phyloP scores from a whole-genome alignment of 2,329 filamentous ascomycete species.

The Cytospora mali region DNA sequence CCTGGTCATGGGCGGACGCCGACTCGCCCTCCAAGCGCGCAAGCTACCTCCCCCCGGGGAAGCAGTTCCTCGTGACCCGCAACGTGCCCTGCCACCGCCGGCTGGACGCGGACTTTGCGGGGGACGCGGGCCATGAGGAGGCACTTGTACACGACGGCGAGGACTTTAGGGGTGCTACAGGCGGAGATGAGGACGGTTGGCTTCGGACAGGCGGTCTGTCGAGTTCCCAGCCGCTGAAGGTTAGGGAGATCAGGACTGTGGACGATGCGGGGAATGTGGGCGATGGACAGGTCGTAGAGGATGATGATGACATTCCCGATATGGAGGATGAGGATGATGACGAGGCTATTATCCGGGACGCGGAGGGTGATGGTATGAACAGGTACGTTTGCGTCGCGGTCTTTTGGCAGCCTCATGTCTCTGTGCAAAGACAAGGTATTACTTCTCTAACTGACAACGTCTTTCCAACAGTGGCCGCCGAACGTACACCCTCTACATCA shows the following conservation, averaged over 20 bases:
- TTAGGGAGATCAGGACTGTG: constrained; percentile 80
- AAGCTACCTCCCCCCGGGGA: constrained; percentile 79
- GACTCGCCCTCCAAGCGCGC: constrained; percentile 79
- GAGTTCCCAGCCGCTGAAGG: constrained; percentile 74
- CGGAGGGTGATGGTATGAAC: constrained; percentile 50
- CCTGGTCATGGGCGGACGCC: constrained; percentile 94
- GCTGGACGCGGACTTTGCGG: constrained; percentile 90
- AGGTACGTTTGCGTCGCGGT: constrained; percentile 40
- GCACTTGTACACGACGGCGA: constrained; percentile 82
- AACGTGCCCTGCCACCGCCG: constrained; percentile 92
- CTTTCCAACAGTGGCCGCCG: constrained; percentile 66
- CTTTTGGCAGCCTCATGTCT: neutral
- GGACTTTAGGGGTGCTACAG: constrained; percentile 52
- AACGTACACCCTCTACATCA: constrained; percentile 98
- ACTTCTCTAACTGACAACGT: constrained; percentile 26
- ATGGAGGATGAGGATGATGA: constrained; percentile 99
- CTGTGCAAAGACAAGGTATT: constrained; percentile 12
- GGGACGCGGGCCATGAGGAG: constrained; percentile 83
- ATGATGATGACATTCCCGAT: constrained; percentile 87
- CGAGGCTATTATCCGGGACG: constrained; percentile 90
- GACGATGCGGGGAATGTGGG: constrained; percentile 88
- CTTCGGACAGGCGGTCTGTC: constrained; percentile 80
- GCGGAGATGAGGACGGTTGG: constrained; percentile 83
- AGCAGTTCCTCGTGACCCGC: constrained; percentile 94
- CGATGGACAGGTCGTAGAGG: constrained; percentile 69